phyloP scores from a whole-genome alignment of 495 filamentous ascomycete species.

The Penicillium arizonense region DNA sequence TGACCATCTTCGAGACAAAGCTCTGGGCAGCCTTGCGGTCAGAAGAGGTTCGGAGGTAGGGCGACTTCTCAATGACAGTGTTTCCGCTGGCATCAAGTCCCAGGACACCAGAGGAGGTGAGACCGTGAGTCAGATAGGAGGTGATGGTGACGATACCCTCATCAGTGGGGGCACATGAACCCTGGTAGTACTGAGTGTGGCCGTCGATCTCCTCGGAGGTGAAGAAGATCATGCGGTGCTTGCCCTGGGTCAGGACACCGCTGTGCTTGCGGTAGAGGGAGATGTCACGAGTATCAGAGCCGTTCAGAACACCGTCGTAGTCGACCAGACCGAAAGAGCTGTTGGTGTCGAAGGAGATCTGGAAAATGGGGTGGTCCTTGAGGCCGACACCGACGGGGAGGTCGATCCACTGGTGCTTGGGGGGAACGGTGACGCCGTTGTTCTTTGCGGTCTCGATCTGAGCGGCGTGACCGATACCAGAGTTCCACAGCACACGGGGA shows the following conservation, averaged over 20 bases:
- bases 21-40: constrained; percentile 19
- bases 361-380: constrained; percentile 72
- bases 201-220: constrained; percentile 21
- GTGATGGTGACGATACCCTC: constrained; percentile 30
- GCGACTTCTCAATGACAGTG: constrained; percentile 54
- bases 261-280: constrained; percentile 48
- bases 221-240: constrained; percentile 54
- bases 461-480: constrained; percentile 63
- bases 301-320: constrained; percentile 59
- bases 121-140: constrained; percentile 43
- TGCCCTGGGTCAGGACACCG: constrained; percentile 65
- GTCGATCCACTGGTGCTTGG: constrained; percentile 64
- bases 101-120: constrained; percentile 54
- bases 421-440: constrained; percentile 49
- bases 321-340: constrained; percentile 61
- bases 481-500: constrained; percentile 67
- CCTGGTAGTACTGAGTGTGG: constrained; percentile 32
- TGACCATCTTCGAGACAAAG: constrained; percentile 48
- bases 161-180: constrained; percentile 25
- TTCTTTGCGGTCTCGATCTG: constrained; percentile 56
- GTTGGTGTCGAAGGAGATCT: constrained; percentile 60
- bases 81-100: constrained; percentile 58
- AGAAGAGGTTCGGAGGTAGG: constrained; percentile 25
- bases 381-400: constrained; percentile 74
- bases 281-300: constrained; percentile 44